Base-by-base conservation (phyloP, 2,329 filamentous ascomycete genomes). In the Claviceps sp. region DNA sequence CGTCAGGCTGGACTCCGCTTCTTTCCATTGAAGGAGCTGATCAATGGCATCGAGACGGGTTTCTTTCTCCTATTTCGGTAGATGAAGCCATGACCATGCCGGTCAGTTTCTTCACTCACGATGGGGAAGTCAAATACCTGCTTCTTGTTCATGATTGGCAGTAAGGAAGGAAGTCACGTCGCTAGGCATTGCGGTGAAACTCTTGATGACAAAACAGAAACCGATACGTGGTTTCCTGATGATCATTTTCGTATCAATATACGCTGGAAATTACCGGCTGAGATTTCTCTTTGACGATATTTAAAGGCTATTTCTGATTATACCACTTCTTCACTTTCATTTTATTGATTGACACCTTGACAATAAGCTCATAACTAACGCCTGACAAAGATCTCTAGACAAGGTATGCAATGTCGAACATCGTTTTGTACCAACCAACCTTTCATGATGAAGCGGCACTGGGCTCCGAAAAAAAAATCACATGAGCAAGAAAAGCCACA, bases 261-360 rank as follows among this genome's bases (percentile, higher is more conserved):
- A 79, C 78, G 79, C 86, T 88, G 90, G 87, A 87, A 91, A 93
- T 94, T 94, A 94, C 88, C 88, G 88, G 82, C 88, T 81, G 86
- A 94, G 67, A 50, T 78, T 76, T 73, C 73, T 72, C 75, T 67
- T 78, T 87, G 87, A 86, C 75, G 86, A 88, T 76, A 89, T 76
- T 70, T 82, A 84, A 80, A 86, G 86, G 87, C 87, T 89, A 79
- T 85, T 77, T 79, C 86, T 90, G 86, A 90, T 79, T 63, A 55
- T 47, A 38, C 48, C 48, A 41, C 24, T 51, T 37, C 55, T 50
- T 60, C 56, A 41, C 47, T 42, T 38, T 54, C 18, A 18, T 22
- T 13, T 14, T 2, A 24, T 41, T 24, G 42, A 40, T 34, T 22
- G 3, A 40, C 26, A 24, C 16, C 40, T 47, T 57, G 43, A 51